phyloP scores from a whole-genome alignment of 2,329 filamentous ascomycete genomes.

The Zymoseptoria pseudotritici region DNA sequence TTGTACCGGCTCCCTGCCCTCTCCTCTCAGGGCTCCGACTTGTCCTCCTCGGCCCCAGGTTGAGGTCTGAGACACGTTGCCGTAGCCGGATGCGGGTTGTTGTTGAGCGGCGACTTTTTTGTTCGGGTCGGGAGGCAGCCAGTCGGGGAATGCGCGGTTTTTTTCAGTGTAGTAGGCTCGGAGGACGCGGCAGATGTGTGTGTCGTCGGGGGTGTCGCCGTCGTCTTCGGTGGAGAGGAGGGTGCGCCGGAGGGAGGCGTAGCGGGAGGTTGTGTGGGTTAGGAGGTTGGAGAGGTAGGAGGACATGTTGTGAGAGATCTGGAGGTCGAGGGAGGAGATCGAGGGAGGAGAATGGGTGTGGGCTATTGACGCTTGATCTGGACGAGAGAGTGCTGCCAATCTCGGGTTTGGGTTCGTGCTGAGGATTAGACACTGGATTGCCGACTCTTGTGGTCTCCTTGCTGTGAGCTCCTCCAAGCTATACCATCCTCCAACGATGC shows the following conservation, averaged over 20 bases:
- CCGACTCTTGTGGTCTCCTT: no score
- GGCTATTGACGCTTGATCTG: no score
- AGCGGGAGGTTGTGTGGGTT: slow-evolving; percentile 49
- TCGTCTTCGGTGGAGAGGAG: slow-evolving; percentile 57
- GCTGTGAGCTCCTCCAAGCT: not conserved
- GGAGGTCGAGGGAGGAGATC: no score
- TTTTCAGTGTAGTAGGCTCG: slow-evolving; percentile 91
- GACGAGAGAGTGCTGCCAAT: no score
- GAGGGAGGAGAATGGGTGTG: no score
- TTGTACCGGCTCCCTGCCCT: slow-evolving; percentile 31
- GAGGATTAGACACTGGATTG: no score
- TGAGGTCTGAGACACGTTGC: slow-evolving; percentile 13
- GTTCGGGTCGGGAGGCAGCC: slow-evolving; percentile 90
- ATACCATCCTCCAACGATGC: not conserved
- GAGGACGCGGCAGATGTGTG: slow-evolving; percentile 87
- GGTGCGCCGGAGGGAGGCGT: slow-evolving; percentile 53
- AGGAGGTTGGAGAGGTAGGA: slow-evolving; percentile 73
- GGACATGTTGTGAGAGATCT: slow-evolving; percentile 46
- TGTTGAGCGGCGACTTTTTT: slow-evolving; percentile 36
- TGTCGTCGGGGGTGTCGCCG: slow-evolving; percentile 68
- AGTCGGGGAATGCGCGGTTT: slow-evolving; percentile 68
- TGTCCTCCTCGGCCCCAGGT: not conserved
- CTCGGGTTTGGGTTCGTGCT: no score
- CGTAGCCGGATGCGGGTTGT: slow-evolving; percentile 39
- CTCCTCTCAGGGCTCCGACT: not conserved